Conservation (phyloP, 352 stramenopile genomes). For the Peronospora farinosa region DNA sequence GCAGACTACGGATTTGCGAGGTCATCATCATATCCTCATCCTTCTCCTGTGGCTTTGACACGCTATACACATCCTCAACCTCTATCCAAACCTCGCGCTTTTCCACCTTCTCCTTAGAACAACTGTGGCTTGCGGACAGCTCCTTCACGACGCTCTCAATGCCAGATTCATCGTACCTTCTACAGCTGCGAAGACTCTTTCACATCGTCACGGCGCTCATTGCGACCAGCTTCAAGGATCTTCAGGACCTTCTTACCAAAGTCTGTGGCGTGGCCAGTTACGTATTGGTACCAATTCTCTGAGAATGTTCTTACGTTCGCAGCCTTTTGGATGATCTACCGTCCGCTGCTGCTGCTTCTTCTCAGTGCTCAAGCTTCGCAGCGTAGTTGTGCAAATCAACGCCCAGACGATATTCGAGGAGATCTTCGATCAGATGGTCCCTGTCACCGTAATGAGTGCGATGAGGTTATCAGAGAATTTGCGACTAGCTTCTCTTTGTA, state of each 20-base stretch:
- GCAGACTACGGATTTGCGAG: conserved; percentile 79
- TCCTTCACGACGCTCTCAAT: conserved; percentile 69
- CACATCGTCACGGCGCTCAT: conserved; percentile 63
- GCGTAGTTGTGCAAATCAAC: too few species aligned
- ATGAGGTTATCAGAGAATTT: too few species aligned
- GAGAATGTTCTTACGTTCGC: too few species aligned
- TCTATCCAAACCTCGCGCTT: conserved; percentile 82
- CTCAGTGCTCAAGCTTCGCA: too few species aligned
- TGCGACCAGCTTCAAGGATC: conserved; percentile 58
- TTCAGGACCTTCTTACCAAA: conserved; percentile 83
- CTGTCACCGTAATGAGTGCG: too few species aligned
- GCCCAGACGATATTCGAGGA: too few species aligned
- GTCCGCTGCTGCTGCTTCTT: too few species aligned
- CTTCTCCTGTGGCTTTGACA: conserved; percentile 77
- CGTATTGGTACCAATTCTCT: conserved; percentile 87
- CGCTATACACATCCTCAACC: conserved; percentile 79
- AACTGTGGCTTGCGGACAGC: conserved; percentile 50
- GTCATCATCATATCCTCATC: conserved; percentile 91
- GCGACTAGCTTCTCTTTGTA: too few species aligned
- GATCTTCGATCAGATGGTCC: too few species aligned
- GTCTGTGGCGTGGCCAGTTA: conserved; percentile 66
- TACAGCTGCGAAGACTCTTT: conserved; percentile 76
- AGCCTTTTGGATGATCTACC: too few species aligned
- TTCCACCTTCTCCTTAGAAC: conserved; percentile 68
- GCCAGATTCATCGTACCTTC: conserved; percentile 77